Evolutionary conservation across 2,329 filamentous ascomycete species (phyloP), one percentile per base, ranked within the genome.

Genomic region (Fusarium begoniae): DNA sequence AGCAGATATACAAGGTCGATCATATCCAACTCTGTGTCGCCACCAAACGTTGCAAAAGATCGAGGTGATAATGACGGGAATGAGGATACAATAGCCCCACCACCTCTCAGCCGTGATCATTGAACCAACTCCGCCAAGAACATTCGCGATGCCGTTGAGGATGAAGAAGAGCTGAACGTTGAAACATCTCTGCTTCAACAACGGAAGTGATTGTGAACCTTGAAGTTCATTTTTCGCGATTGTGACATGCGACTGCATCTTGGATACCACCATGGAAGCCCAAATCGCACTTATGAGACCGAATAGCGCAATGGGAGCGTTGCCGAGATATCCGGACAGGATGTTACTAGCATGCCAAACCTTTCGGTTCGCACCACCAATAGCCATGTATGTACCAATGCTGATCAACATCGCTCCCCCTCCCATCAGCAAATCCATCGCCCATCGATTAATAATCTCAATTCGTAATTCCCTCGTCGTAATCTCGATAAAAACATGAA

Each of bases 251-350:
- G 74, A 70, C 18, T 80, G 79, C 38, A 86, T 86, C 20, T 84
- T 83, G 3, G 59, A 54, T 37, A 83, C 83, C 3, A 89, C 78
- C 66, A 83, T 85, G 0, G 71, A 72, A 0, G 86, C 87, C 88
- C 87, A 90, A 10, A 79, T 57, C 1, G 83, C 82, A 74, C 88
- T 90, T 47, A 84, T 61, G 2, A 89, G 58, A 5, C 87, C 88
- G 53, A 85, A 90, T 0, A 85, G 30, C 1, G 87, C 86, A 5
- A 86, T 83, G 3, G 86, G 83, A 0, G 83, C 80, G 65, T 90
- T 90, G 6, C 88, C 88, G 24, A 90, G 81, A 66, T 89, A 89
- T 4, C 88, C 88, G 0, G 88, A 89, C 0, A 90, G 77, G 5
- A 89, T 77, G 62, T 90, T 90, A 73, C 85, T 88, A 2, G 85